phyloP scores from a whole-genome alignment of 176 grass and related monocot species.

The Pharus latifolius region DNA sequence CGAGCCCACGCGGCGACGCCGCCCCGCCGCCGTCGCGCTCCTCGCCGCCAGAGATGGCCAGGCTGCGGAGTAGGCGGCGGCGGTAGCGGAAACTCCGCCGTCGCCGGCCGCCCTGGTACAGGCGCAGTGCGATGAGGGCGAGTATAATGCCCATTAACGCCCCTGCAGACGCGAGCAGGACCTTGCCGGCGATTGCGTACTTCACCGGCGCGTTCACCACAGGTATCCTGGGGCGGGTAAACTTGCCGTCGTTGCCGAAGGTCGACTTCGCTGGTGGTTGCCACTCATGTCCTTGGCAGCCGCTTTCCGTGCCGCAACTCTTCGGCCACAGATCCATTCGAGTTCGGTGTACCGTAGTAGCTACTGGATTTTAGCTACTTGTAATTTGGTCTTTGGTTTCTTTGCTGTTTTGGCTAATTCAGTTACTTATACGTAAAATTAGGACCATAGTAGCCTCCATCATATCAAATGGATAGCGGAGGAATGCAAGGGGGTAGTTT shows the following conservation, averaged over 20 bases:
- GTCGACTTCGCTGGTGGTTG: fast-evolving
- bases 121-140: constrained; percentile 7
- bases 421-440: not conserved
- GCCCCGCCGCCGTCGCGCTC: not conserved
- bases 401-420: not conserved
- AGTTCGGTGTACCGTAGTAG: no score
- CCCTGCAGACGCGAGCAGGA: constrained; percentile 12
- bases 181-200: constrained; percentile 18
- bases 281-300: not conserved
- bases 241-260: no score
- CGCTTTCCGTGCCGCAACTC: no score
- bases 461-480: fast-evolving
- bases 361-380: no score
- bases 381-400: not conserved
- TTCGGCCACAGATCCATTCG: no score
- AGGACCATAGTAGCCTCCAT: not conserved
- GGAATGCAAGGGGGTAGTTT: not conserved
- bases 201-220: not conserved
- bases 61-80: constrained; percentile 8
- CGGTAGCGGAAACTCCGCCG: not conserved
- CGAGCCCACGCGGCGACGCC: constrained; percentile 18
- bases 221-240: not conserved
- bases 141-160: constrained; percentile 23
- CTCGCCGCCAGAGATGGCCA: constrained; percentile 1
- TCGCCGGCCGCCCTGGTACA: not conserved